Evolutionary conservation across 2,329 filamentous ascomycete species (phyloP).

Genomic region (Fusarium sp.): DNA sequence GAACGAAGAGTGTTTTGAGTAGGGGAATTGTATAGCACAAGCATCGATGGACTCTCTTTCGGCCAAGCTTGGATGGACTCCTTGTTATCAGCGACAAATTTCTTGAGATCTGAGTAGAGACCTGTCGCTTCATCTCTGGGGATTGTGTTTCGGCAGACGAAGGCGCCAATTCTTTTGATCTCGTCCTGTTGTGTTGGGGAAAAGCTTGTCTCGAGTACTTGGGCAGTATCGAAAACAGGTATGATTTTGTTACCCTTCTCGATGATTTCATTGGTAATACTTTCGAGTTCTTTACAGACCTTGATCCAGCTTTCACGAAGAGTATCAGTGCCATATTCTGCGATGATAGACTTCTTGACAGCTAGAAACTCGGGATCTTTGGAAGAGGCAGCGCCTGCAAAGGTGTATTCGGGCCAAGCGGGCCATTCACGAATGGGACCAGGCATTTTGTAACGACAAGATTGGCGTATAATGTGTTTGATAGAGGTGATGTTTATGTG

Average conservation of each 20-base stretch:
- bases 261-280: slow-evolving; percentile 1
- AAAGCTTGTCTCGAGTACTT: not conserved
- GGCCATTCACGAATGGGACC: slow-evolving; percentile 2
- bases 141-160: slow-evolving; percentile 2
- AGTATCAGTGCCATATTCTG: not conserved
- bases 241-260: not conserved
- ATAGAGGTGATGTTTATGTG: not conserved
- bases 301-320: slow-evolving; percentile 1
- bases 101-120: not conserved
- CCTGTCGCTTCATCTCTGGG: not conserved
- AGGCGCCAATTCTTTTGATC: slow-evolving; percentile 2
- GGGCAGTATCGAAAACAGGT: not conserved
- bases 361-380: slow-evolving; percentile 4
- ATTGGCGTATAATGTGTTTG: not conserved
- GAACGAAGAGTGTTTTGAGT: not conserved
- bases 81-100: slow-evolving; percentile 3
- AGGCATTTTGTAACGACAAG: not conserved
- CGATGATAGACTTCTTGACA: slow-evolving; percentile 6
- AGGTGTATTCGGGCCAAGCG: not conserved
- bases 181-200: not conserved
- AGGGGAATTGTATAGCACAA: slow-evolving; percentile 3
- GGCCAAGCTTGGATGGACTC: slow-evolving; percentile 15
- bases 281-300: not conserved
- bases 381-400: not conserved
- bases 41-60: slow-evolving; percentile 16